Base-by-base conservation (phyloP, 78 protist species). In the Dictyostelium firmibasis region DNA sequence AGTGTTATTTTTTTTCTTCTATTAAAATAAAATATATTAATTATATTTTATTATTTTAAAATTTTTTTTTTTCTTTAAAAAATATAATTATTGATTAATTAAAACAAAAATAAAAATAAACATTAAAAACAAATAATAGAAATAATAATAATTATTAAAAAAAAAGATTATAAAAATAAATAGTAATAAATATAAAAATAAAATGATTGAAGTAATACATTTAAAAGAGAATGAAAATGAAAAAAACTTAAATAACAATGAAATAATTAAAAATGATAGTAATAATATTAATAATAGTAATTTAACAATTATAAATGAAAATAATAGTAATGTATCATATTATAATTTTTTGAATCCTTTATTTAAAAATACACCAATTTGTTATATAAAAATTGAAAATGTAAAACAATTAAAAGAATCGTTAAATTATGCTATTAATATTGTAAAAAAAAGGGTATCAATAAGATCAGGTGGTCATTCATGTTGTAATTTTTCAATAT, bases 391-490 rank as follows among this genome's bases (percentile, higher is more conserved):
- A 38, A 33, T 38, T 10, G 57, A 20, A 33, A 23, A 31, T 23
- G 43, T 6, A 1, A 20, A 53, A 25, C 72, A 81, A 29, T 81
- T 33, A 25, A 47, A 29, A 16, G 76, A 89, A 6, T 60, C 86
- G 11, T 27, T 89, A 44, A 7, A 11, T 8, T 89, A 81, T 43
- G 86, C 94, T 18, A 36, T 27, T 25, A n/a, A 18, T 47, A 4
- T 50, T 1, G 0, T 74, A 0, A 16, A 27, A 18, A 36, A 31
- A 43, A 5, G 64, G 1, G 86, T 89, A 11, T 41, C 83, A 29
- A 60, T 78, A 3, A 57, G 76, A 35, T 81, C 87, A 5, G 94
- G 88, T 23, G 94, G 94, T 8, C 94, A 89, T 62, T 81, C 87
- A 33, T 57, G 83, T 44, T 60, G 31, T 6, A 81, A 13, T 41